Evolutionary conservation across 192 early-diverging fungal genomes (phyloP).

Genomic region (Rhizoclosmatium sp.): DNA sequence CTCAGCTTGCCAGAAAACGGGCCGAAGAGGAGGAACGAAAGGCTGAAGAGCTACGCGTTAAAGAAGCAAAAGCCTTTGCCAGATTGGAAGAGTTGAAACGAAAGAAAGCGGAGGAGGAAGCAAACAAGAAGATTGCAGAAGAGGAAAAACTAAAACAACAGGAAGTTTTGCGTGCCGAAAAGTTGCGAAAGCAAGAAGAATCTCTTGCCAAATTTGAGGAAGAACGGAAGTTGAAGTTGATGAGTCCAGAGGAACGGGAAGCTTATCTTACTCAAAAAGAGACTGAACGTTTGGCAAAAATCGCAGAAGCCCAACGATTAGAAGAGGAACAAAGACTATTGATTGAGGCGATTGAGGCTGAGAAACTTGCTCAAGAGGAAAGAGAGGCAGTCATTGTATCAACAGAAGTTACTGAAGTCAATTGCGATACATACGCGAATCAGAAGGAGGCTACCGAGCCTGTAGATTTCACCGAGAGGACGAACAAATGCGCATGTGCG

Average conservation of each 20-base stretch:
- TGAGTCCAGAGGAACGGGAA: constrained; percentile 24
- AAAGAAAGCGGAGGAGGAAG: constrained; percentile 23
- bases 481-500: neutral
- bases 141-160: constrained; percentile 25
- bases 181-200: constrained; percentile 49
- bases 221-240: constrained; percentile 40
- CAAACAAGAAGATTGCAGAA: neutral
- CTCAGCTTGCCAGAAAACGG: neutral
- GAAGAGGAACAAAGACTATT: constrained; percentile 13
- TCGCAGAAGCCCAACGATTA: constrained; percentile 20
- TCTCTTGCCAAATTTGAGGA: constrained; percentile 55
- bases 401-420: neutral
- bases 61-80: constrained; percentile 32
- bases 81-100: constrained; percentile 21
- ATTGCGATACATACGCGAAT: no score
- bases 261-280: constrained; percentile 23
- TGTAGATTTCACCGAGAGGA: neutral
- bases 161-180: constrained; percentile 37
- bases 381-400: neutral
- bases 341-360: neutral
- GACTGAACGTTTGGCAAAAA: constrained; percentile 16
- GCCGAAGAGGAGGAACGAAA: neutral
- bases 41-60: constrained; percentile 10
- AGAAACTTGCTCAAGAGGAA: neutral
- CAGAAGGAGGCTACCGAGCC: no score